Evolutionary conservation across 2,329 filamentous ascomycete species (phyloP), one percentile per base, ranked within the genome.

Genomic region (Delphinella strobiligena): DNA sequence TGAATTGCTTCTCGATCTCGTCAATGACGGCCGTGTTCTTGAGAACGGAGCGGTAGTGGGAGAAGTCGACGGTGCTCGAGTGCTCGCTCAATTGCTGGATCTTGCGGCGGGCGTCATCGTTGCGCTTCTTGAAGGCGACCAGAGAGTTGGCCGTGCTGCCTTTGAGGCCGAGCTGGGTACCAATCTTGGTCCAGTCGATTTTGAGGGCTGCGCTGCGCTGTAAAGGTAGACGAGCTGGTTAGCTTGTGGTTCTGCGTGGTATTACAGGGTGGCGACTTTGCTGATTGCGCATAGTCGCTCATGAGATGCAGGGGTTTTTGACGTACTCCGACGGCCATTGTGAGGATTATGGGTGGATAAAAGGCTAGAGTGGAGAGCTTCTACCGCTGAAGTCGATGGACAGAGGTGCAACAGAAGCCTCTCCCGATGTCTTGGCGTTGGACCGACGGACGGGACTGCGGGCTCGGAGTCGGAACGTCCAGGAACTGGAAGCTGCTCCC

Each of bases 141-240:
- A 98, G 86, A 47, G 89, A 82, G 57, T 81, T 70, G 54, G 85
- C 88, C 54, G 91, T 98, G 72, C 87, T 84, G 64, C 91, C 91
- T 66, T 85, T 85, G 66, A 98, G 86, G 65, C 89, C 89, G 59
- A 98, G 87, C 61, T 89, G 93, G 69, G 76, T 78, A 68, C 82
- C 82, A 61, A 98, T 78, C 72, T 93, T 91, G 71, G 78, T 78
- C 91, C 91, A 98, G 80, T 98, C 91, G 75, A 98, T 78, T 79
- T 96, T 98, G 69, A 93, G 78, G 68, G 89, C 88, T 74, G 89
- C 88, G 78, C 86, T 94, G 77, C 87, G 83, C 89, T 96, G 66
- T 64, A 31, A 35, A 31, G 39, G 27, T 16, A 36, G 14, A 16
- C n/a, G 24, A 29, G 7, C 7, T 7, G 12, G 24, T 29, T 12